Evolutionary conservation across 495 filamentous ascomycete genomes (phyloP).

Genomic region (Penicillium mononematosum): DNA sequence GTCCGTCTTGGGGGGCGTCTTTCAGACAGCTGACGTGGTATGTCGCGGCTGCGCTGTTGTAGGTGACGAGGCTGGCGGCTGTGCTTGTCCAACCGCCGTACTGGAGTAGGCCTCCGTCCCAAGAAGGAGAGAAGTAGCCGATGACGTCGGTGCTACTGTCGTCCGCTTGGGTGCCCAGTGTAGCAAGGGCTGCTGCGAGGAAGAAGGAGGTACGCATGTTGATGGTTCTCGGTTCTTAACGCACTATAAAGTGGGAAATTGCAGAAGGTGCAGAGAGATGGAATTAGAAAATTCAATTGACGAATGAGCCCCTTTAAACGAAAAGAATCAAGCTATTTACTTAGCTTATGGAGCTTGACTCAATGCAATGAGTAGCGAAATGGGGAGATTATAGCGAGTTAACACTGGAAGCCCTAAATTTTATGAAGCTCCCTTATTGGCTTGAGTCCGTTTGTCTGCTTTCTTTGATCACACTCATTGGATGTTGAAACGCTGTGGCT

Average conservation of each 20-base stretch:
- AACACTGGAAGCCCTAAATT: too few relatives aligned
- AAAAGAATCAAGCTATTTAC: too few relatives aligned
- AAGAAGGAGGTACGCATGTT: slow-evolving; percentile 18
- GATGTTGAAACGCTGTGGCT: too few relatives aligned
- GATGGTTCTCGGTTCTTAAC: not conserved
- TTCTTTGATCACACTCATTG: too few relatives aligned
- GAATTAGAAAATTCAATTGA: too few relatives aligned
- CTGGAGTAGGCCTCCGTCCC: not conserved
- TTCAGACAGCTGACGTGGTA: slow-evolving; percentile 23
- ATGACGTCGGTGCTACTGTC: slow-evolving; percentile 5
- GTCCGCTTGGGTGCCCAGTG: slow-evolving; percentile 12
- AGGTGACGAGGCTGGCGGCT: slow-evolving; percentile 20
- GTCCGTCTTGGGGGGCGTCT: slow-evolving; percentile 22
- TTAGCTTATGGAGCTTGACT: too few relatives aligned
- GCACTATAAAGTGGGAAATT: not conserved
- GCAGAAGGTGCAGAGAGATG: too few relatives aligned
- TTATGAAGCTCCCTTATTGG: too few relatives aligned
- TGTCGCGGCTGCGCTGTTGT: slow-evolving; percentile 20
- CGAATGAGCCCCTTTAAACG: too few relatives aligned
- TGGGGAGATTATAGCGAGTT: too few relatives aligned
- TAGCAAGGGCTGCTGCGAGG: slow-evolving; percentile 13
- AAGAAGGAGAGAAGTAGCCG: slow-evolving; percentile 16
- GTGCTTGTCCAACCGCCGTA: slow-evolving; percentile 16
- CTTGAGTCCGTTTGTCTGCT: too few relatives aligned
- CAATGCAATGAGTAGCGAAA: too few relatives aligned